Evolutionary conservation across 1,139 yeast species (phyloP), one percentile per base, ranked within the genome.

Genomic region (Fermentozyma sake): DNA sequence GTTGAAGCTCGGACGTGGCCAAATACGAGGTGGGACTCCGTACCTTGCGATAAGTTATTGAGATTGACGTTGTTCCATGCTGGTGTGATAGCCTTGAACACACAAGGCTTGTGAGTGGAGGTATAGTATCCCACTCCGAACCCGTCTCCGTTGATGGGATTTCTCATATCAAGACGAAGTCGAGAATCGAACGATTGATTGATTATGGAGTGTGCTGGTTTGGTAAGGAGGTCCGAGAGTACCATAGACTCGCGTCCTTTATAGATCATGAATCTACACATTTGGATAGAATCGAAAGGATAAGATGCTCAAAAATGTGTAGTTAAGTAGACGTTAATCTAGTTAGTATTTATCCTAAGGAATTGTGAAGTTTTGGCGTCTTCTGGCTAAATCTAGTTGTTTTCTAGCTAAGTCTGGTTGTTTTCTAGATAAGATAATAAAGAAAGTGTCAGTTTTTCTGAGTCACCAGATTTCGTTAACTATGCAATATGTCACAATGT

Each of bases 1-100:
- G 98, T 91, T 1, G 95, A 84, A 0, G 98, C 98, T 32, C 98
- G 58, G 2, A 91, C 97, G 54, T 91, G 98, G 2, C 94, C 98
- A 62, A 91, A 91, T 4, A 91, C 89, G 28, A 89, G 59, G 27
- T 70, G 69, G 4, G 95, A 80, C 50, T 82, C 77, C 3, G 98
- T 91, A 60, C 91, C 86, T 47, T 78, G 83, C 1, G 96, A 84
- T 14, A 91, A 60, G 29, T 89, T 76, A 36, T 85, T 91, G 38
- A 91, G 63, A 50, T 91, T 91, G 49, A 84, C 77, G 53, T 91
- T 91, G 58, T 91, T 91, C 98, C 98, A 91, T 0, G 98, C 97
- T 0, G 95, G 96, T 0, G 97, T 91, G 29, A 87, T 89, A 12
- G 97, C 96, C 45, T 86, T 81, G 61, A 84, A 91, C 3, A 87